Conservation (phyloP, 2,329 filamentous ascomycete species). For the Aurifilum marmelostoma region DNA sequence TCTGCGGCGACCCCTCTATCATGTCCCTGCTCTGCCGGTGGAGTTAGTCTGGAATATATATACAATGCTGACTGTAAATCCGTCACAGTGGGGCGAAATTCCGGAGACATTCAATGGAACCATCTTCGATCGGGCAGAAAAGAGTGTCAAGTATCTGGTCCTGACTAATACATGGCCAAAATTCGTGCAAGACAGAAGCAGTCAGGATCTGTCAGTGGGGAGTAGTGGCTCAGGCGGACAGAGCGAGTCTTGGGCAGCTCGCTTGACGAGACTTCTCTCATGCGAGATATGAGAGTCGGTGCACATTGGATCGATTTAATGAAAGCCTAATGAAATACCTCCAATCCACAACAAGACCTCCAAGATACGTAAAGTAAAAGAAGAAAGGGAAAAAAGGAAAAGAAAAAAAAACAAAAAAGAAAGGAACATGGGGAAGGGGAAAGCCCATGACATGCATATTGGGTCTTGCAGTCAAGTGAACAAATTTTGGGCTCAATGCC, state of each 20-base stretch:
- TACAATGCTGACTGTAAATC: background rate
- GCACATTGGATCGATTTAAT: background rate
- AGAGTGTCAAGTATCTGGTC: constrained; percentile 68
- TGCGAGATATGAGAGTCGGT: background rate
- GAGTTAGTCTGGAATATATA: background rate
- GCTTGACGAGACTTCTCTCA: background rate
- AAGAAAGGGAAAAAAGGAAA: no score
- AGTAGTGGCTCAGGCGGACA: background rate
- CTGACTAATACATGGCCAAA: constrained; percentile 71
- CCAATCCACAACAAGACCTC: background rate
- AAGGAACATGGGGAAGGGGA: no score
- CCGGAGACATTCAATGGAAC: constrained; percentile 51
- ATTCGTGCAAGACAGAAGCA: constrained; percentile 43
- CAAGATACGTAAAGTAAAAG: no score
- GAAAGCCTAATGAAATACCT: background rate
- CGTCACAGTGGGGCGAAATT: constrained; percentile 45
- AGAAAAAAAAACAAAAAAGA: no score
- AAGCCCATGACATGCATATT: background rate
- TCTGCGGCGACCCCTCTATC: no score
- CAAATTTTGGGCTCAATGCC: background rate
- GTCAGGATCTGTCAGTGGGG: constrained; percentile 10
- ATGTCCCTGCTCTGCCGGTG: background rate
- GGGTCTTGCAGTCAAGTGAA: background rate
- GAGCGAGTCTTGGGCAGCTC: constrained; percentile 1
- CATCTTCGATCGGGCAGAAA: constrained; percentile 63